These are phyloP conservation scores for Fistulifera solaris DNA, from an alignment of 108 stramenopile species.

Conservation along the genomic window DNA sequence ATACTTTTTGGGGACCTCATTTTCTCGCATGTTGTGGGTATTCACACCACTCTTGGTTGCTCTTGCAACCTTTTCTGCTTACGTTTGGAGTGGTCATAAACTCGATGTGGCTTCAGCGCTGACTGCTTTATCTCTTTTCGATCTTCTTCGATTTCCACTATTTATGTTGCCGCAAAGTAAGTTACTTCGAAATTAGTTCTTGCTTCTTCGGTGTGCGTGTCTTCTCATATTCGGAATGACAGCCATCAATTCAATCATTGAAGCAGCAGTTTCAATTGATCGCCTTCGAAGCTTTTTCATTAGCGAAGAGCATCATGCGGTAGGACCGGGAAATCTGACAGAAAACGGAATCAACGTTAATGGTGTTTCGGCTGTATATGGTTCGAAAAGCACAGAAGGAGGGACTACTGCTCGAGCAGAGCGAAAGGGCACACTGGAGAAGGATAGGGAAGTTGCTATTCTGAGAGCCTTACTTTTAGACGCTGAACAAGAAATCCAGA, in stretches of 20 bases:
- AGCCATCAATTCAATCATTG: slow-evolving; percentile 88
- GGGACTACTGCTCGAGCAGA: background rate
- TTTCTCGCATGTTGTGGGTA: slow-evolving; percentile 58
- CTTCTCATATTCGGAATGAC: slow-evolving; percentile 34
- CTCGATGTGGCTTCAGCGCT: slow-evolving; percentile 72
- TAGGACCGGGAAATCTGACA: slow-evolving; percentile 32
- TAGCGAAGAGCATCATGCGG: slow-evolving; percentile 46
- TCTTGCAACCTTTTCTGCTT: slow-evolving; percentile 80
- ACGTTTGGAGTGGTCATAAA: slow-evolving; percentile 55
- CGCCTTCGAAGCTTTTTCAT: slow-evolving; percentile 74
- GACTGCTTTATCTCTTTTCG: slow-evolving; percentile 85
- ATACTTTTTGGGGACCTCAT: slow-evolving; percentile 40
- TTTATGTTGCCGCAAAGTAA: slow-evolving; percentile 78
- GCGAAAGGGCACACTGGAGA: slow-evolving; percentile 24
- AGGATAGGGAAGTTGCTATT: slow-evolving; percentile 53
- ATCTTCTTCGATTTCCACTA: slow-evolving; percentile 94
- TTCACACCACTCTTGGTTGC: slow-evolving; percentile 68
- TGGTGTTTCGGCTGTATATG: background rate
- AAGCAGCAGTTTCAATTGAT: slow-evolving; percentile 78
- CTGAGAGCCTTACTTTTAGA: slow-evolving; percentile 60
- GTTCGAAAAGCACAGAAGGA: slow-evolving; percentile 7
- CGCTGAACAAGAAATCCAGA: slow-evolving; percentile 45
- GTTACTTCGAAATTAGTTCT: background rate
- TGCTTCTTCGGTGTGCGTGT: background rate
- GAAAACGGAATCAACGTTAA: slow-evolving; percentile 11